Evolutionary conservation across 257 asterid species (phyloP).

Genomic region (Sherardia arvensis): DNA sequence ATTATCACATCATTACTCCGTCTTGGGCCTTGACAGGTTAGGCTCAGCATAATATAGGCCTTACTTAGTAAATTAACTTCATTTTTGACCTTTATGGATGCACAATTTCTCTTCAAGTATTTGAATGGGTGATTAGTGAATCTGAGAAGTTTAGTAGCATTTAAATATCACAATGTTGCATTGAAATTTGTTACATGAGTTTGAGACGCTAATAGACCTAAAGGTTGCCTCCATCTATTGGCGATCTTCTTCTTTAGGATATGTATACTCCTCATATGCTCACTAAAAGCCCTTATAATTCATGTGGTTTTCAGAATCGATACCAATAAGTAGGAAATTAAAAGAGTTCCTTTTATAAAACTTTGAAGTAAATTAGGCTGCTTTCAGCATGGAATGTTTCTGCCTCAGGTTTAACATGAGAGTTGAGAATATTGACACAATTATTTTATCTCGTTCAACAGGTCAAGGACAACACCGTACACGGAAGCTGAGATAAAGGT

Average conservation of each 20-base stretch:
- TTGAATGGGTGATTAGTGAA: not conserved
- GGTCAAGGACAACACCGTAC: slow-evolving; percentile 66
- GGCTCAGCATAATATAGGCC: not conserved
- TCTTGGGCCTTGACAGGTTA: slow-evolving; percentile 96
- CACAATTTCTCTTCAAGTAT: not conserved
- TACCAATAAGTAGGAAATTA: no score
- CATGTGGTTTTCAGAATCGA: not conserved
- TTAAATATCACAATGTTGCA: not conserved
- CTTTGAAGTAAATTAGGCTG: not conserved
- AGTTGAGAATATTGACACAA: slow-evolving; percentile 16
- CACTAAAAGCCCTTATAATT: not conserved
- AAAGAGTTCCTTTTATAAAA: not conserved
- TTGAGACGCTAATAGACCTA: not conserved
- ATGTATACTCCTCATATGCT: no score
- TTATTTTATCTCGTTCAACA: slow-evolving; percentile 27
- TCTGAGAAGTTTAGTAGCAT: not conserved
- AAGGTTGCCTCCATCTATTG: not conserved
- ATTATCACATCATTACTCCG: slow-evolving; percentile 72
- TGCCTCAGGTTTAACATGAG: not conserved
- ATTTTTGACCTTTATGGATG: not conserved
- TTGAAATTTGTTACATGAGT: not conserved
- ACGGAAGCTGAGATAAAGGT: slow-evolving; percentile 69
- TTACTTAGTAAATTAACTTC: not conserved
- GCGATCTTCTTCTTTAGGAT: not conserved
- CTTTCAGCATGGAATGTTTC: not conserved